phyloP scores from a whole-genome alignment of 768 basidiomycete species.

The Suillus plorans region DNA sequence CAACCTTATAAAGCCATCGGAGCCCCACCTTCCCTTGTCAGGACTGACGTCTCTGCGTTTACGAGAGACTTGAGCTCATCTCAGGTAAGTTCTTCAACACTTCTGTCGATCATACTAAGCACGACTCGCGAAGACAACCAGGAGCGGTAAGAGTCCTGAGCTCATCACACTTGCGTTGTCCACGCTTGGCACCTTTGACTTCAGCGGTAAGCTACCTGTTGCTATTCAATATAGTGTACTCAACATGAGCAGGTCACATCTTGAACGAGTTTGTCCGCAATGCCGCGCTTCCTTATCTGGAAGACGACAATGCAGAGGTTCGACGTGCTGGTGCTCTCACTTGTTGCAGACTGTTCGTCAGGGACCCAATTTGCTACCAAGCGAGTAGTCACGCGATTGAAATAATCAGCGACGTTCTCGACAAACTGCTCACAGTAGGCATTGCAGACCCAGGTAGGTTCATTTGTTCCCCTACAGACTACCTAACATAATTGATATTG shows the following conservation, averaged over 20 bases:
- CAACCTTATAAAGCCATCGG: conserved; percentile 88
- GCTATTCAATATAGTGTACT: neutral
- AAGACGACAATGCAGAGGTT: conserved; percentile 87
- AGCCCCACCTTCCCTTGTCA: conserved; percentile 64
- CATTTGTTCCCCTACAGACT: neutral
- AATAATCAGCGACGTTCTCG: conserved; percentile 96
- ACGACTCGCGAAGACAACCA: conserved; percentile 36
- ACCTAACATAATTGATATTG: conserved; percentile 9
- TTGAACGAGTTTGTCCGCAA: conserved; percentile 94
- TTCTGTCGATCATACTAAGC: neutral
- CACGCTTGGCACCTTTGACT: conserved; percentile 91
- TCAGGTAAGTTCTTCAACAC: conserved; percentile 37
- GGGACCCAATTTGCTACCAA: conserved; percentile 95
- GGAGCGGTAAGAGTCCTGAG: conserved; percentile 64
- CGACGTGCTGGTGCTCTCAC: conserved; percentile 88
- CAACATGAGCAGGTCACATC: conserved; percentile 63
- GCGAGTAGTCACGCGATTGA: conserved; percentile 95
- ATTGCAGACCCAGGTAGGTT: conserved; percentile 89
- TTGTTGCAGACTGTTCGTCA: conserved; percentile 88
- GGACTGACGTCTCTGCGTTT: conserved; percentile 49
- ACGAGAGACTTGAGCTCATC: conserved; percentile 52
- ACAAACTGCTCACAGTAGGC: conserved; percentile 91
- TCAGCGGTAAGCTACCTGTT: conserved; percentile 61
- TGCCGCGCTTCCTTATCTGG: conserved; percentile 89
- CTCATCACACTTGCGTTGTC: conserved; percentile 78